Conservation (phyloP, 129 eudicot genomes). For the Oenanthe sinensis region DNA sequence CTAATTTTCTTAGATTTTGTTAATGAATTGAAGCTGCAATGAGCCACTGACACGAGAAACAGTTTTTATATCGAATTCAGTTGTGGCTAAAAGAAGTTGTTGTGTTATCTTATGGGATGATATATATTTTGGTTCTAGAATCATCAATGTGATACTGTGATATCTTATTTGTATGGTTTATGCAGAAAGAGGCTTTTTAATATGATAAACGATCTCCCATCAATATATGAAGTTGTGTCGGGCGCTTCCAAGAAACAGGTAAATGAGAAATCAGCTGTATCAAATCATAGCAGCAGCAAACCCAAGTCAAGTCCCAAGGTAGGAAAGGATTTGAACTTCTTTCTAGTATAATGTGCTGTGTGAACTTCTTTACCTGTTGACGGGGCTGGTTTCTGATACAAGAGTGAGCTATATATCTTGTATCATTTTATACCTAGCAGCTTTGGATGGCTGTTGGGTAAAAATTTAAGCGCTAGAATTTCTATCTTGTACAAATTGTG, state of each 20-base stretch:
- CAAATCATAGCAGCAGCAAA: conserved; percentile 61
- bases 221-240: conserved; percentile 48
- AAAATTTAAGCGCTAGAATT: background rate
- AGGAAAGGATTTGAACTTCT: background rate
- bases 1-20: background rate
- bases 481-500: background rate
- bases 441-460: background rate
- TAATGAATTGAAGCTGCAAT: background rate
- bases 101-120: background rate
- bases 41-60: background rate
- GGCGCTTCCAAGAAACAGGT: conserved; percentile 51
- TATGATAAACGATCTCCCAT: conserved; percentile 56
- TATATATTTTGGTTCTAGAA: background rate
- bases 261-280: conserved; percentile 46
- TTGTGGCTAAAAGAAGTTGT: background rate
- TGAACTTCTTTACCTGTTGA: background rate
- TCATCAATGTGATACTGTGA: background rate
- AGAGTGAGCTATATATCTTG: background rate
- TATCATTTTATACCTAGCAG: background rate
- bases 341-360: background rate
- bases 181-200: conserved; percentile 54
- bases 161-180: background rate
- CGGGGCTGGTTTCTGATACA: background rate
- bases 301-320: conserved; percentile 41
- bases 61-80: background rate